A percentile compares a stretch with the other conserved stretches of the same genome.
These are phyloP conservation scores for Pythium myriotylum DNA, from an alignment of 352 stramenopile genomes.

Conservation along the genomic window DNA sequence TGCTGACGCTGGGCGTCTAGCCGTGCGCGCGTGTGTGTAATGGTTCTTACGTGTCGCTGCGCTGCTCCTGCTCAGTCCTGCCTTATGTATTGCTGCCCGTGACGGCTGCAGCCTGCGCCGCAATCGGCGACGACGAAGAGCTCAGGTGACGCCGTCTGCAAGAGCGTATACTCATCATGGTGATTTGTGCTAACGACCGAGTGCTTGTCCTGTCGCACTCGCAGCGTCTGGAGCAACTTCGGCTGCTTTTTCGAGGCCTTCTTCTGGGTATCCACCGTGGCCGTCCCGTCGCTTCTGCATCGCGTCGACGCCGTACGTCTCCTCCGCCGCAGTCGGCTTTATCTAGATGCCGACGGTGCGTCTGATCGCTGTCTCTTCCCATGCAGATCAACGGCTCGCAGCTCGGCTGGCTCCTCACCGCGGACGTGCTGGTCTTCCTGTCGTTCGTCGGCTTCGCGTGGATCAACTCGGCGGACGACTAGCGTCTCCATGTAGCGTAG, in stretches of 20 bases:
- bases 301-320: slow-evolving; percentile 56
- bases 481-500: background rate
- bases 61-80: slow-evolving; percentile 44
- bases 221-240: slow-evolving; percentile 59
- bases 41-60: background rate
- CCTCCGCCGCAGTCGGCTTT: background rate
- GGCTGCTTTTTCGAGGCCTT: slow-evolving; percentile 76
- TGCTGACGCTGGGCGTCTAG: background rate
- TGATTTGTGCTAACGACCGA: too few relatives aligned
- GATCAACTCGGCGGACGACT: slow-evolving; percentile 33
- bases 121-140: slow-evolving; percentile 52
- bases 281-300: slow-evolving; percentile 66
- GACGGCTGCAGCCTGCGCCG: slow-evolving; percentile 57
- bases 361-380: background rate
- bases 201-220: background rate
- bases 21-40: background rate
- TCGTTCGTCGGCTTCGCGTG: slow-evolving; percentile 60
- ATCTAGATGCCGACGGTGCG: background rate
- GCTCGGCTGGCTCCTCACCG: slow-evolving; percentile 60
- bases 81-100: slow-evolving; percentile 67
- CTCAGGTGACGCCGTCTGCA: slow-evolving; percentile 33
- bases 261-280: slow-evolving; percentile 67
- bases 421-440: slow-evolving; percentile 60
- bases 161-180: too few relatives aligned
- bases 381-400: slow-evolving; percentile 61